Base-by-base conservation (phyloP, 805 yeast genomes). In the Spathaspora passalidarum region DNA sequence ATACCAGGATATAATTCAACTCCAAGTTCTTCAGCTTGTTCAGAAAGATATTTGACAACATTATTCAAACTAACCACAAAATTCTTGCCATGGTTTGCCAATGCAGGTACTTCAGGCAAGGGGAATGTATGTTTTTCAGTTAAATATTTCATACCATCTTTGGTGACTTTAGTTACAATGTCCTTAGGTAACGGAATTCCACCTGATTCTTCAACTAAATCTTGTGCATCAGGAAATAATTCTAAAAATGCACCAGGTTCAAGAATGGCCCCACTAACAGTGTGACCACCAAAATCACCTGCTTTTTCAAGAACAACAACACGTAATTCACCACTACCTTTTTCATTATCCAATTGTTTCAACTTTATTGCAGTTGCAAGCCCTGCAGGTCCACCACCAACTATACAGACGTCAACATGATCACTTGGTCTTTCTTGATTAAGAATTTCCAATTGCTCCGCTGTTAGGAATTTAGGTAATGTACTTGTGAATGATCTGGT, bases 311-410 rank as follows among this genome's bases (percentile, higher is more conserved):
- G 69, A 1, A 94, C 89, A 8, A 94, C 86, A 29, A 94, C 96
- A 49, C 99, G 75, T 42, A 89, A 67, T 42, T 82, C 86, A 17
- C 88, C 86, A 19, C 69, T 69, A 1, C 84, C 86, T 11, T 65
- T 60, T 51, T 79, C 84, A 44, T 76, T 69, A 59, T 91, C 97
- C 29, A 92, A 68, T 62, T 91, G 97, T 63, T 94, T 94, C 47
- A 89, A 72, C 54, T 79, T 78, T 51, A 94, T 94, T 10, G 98
- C 98, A 1, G 99, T 85, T 1, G 97, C 91, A 42, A 94, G 71
- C 2, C 99, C 99, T 1, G 98, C 95, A 5, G 98, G 98, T 0
- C 99, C 99, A 29, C 96, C 98, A 37, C 99, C 99, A 2, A 94
- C 96, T 43, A 94, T 89, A 57, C 96, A 87, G 18, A 94, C 96